phyloP scores from a whole-genome alignment of 2,329 filamentous ascomycete species.

The Tolypocladium guangdongense region DNA sequence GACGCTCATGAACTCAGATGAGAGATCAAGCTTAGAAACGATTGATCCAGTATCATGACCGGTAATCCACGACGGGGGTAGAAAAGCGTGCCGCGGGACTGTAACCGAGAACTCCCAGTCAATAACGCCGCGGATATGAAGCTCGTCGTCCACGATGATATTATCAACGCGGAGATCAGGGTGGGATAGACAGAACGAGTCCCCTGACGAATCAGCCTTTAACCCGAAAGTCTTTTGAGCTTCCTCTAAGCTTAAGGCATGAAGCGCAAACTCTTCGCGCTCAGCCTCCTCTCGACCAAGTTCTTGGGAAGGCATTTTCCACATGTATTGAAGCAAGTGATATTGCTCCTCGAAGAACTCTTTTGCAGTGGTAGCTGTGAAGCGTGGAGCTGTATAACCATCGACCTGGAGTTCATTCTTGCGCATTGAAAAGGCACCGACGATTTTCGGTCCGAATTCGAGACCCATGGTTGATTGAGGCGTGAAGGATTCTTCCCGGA shows the following conservation, averaged over 20 bases:
- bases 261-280: neutral
- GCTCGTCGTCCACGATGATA: neutral
- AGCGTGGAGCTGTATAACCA: neutral
- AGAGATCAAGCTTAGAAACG: neutral
- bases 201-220: neutral
- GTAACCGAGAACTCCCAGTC: neutral
- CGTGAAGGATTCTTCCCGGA: too few relatives aligned
- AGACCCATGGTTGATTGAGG: neutral
- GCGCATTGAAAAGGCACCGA: neutral
- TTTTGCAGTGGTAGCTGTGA: neutral
- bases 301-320: neutral
- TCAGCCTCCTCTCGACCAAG: neutral
- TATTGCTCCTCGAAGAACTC: neutral
- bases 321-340: neutral
- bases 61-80: neutral
- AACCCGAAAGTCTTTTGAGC: neutral
- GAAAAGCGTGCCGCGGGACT: neutral
- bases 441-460: neutral
- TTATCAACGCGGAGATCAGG: neutral
- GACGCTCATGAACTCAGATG: neutral
- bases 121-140: neutral
- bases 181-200: neutral
- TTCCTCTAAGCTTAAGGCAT: neutral
- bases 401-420: neutral
- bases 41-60: neutral